A percentile compares a stretch with the other conserved stretches of the same genome.
Evolutionary conservation across 129 eudicot species (phyloP).

Genomic region (Ambrosia artemisiifolia): DNA sequence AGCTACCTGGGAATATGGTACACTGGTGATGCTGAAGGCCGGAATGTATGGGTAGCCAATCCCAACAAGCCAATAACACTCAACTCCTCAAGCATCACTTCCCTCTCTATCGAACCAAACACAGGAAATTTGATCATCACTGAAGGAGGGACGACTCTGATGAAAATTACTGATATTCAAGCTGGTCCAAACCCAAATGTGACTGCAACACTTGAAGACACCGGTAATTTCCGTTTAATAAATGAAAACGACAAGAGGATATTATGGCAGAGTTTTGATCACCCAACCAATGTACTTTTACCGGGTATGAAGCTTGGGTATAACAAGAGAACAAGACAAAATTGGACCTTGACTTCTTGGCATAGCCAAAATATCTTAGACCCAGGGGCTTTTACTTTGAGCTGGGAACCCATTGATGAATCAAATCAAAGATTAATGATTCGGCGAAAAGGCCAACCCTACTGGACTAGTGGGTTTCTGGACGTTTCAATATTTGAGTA

Average conservation of each 20-base stretch:
- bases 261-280: constrained; percentile 45
- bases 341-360: constrained; percentile 37
- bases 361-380: neutral
- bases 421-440: constrained; percentile 7
- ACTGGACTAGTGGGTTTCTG: neutral
- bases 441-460: constrained; percentile 10
- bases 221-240: constrained; percentile 26
- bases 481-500: neutral
- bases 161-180: constrained; percentile 17
- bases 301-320: constrained; percentile 44
- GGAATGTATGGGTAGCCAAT: constrained; percentile 42
- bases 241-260: constrained; percentile 11
- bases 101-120: constrained; percentile 19
- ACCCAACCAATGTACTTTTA: constrained; percentile 32
- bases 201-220: constrained; percentile 31
- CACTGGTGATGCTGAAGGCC: constrained; percentile 11
- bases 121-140: neutral
- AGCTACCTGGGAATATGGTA: constrained; percentile 42
- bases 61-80: neutral
- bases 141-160: neutral
- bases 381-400: constrained; percentile 28
- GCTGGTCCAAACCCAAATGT: constrained; percentile 14
- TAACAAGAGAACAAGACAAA: neutral
- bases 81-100: too few relatives aligned
- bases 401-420: constrained; percentile 24